Evolutionary conservation across 371 early-diverging fungal genomes (phyloP), one percentile per base, ranked within the genome.

Genomic region (Haplosporangium sp.): DNA sequence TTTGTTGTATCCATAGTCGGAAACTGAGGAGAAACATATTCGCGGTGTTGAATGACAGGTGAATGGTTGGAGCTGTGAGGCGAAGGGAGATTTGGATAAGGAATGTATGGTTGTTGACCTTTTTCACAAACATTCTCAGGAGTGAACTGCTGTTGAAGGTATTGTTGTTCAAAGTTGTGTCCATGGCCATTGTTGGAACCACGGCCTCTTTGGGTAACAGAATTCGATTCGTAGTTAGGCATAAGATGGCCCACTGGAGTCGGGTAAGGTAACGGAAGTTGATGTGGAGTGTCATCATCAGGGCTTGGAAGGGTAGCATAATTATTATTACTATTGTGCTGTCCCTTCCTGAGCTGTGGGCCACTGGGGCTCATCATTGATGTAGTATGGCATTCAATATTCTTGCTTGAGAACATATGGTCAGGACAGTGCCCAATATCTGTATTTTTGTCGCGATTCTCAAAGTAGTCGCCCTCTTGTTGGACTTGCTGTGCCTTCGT

Each of bases 1-100:
- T 56, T 45, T 47, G 57, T 63, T 3, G 67, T 39, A 20, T 73
- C 64, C 40, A 59, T 10, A 8, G 68, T 50, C 1, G 63, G 52
- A 11, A 63, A 67, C 35, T 67, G 62, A 1, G 52, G 68, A 15
- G 73, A 63, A 13, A 45, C 42, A 50, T 72, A 67, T 58, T 52
- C 65, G 5, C 52, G 71, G 13, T 63, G 58, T 1, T 64, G 65
- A 35, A 64, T 3, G 20, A 40, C 15, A 2, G 71, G 71, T 4
- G 64, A 59, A 45, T 61, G 42, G 39, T 61, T 44, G 10, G 64
- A 47, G 19, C 53, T 45, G 6, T 56, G 63, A 9, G 70, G 63
- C 2, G 70, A 63, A 6, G 64, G 48, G 38, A 57, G 45, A 19
- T n/a, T 55, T 38, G 55, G 60, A 13, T 61, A 53, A 17, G 57